Conservation (phyloP, 768 basidiomycete genomes). For the Suillus americanus region DNA sequence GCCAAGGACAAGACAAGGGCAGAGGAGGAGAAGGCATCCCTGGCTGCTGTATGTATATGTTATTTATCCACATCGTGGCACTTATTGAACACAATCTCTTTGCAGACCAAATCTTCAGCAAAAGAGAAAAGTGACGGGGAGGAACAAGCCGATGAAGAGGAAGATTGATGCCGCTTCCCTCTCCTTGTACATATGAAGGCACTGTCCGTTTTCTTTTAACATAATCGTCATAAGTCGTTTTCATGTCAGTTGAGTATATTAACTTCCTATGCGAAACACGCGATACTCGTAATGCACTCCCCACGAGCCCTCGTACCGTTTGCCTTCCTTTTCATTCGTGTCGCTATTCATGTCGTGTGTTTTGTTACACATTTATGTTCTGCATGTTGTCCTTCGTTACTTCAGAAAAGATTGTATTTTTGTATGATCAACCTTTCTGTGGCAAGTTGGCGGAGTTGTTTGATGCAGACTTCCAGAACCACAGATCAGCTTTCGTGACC, state of each 20-base stretch:
- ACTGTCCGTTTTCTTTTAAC: slow-evolving; percentile 11
- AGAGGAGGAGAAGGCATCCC: slow-evolving; percentile 69
- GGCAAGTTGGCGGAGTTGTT: neutral
- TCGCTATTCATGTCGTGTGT: slow-evolving; percentile 23
- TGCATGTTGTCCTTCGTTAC: slow-evolving; percentile 28
- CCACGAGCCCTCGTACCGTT: slow-evolving; percentile 16
- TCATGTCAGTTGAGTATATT: slow-evolving; percentile 20
- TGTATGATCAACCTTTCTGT: slow-evolving; percentile 19
- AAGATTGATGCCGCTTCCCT: slow-evolving; percentile 31
- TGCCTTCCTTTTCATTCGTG: slow-evolving; percentile 12
- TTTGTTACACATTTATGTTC: slow-evolving; percentile 19
- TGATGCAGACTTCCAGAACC: neutral
- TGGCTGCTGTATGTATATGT: slow-evolving; percentile 36
- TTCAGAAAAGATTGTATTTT: slow-evolving; percentile 31
- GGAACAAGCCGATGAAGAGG: slow-evolving; percentile 38
- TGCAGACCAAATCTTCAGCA: slow-evolving; percentile 31
- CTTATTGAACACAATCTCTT: slow-evolving; percentile 2
- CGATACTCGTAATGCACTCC: slow-evolving; percentile 17
- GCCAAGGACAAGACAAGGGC: slow-evolving; percentile 85
- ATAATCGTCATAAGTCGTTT: slow-evolving; percentile 19
- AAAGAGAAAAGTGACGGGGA: slow-evolving; percentile 40
- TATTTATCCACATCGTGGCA: neutral
- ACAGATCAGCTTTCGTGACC: neutral
- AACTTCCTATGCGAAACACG: slow-evolving; percentile 26
- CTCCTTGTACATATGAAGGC: slow-evolving; percentile 19